A percentile compares a stretch with the other conserved stretches of the same genome.
These are phyloP conservation scores for Lachnellula subtilissima DNA, from an alignment of 2,329 filamentous ascomycete species.

Conservation along the genomic window DNA sequence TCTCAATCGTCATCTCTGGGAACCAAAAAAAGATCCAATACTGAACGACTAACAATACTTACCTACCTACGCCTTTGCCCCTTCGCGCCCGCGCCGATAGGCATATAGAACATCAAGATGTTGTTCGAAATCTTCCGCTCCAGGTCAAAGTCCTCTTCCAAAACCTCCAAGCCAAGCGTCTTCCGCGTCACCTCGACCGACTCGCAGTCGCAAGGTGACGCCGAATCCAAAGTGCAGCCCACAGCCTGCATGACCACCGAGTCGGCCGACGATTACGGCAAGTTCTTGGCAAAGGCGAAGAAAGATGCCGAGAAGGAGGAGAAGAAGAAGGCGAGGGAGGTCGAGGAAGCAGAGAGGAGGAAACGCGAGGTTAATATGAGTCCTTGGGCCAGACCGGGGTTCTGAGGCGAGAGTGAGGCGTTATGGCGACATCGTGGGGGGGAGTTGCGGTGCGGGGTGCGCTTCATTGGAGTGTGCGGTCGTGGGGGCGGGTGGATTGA, in stretches of 20 bases:
- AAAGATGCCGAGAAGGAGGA: slow-evolving; percentile 16
- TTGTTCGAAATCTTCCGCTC: slow-evolving; percentile 21
- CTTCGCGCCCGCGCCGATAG: not conserved
- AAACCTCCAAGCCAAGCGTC: slow-evolving; percentile 14
- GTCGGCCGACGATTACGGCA: slow-evolving; percentile 14
- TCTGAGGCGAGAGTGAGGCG: slow-evolving; percentile 6
- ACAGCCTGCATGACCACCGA: slow-evolving; percentile 1
- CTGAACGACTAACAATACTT: not conserved
- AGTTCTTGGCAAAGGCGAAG: slow-evolving; percentile 20
- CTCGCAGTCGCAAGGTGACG: slow-evolving; percentile 2
- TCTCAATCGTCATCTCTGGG: not conserved
- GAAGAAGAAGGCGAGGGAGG: slow-evolving; percentile 25
- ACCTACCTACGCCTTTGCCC: not conserved
- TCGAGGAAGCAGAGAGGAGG: slow-evolving; percentile 36
- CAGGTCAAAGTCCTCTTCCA: slow-evolving; percentile 17
- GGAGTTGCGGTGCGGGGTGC: not conserved
- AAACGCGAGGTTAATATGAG: slow-evolving; percentile 41
- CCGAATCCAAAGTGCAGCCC: not conserved
- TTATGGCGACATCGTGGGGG: not conserved
- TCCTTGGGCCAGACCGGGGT: slow-evolving; percentile 14
- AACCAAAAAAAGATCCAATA: not conserved
- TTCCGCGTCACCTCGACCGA: slow-evolving; percentile 7
- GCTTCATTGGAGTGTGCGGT: not conserved
- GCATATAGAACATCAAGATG: slow-evolving; percentile 7
- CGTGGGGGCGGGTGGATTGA: not conserved